A percentile compares a stretch with the other conserved stretches of the same genome.
phyloP scores from a whole-genome alignment of 768 basidiomycete genomes.

The Lactifluus subvellereus region DNA sequence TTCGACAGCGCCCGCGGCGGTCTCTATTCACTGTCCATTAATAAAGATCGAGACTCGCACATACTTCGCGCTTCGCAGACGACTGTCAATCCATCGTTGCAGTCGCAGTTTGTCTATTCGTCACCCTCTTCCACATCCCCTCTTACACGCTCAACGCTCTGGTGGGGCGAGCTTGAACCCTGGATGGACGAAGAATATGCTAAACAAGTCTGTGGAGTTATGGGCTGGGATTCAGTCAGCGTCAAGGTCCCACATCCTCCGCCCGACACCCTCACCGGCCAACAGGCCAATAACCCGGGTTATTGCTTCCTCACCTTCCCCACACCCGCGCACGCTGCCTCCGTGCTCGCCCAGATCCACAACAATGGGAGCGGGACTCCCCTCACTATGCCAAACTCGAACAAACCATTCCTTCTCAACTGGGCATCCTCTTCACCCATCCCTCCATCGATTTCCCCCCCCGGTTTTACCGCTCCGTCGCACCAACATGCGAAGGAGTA shows the following conservation, averaged over 20 bases:
- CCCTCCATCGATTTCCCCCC: conserved; percentile 29
- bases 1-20: conserved; percentile 16
- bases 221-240: conserved; percentile 78
- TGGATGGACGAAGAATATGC: conserved; percentile 99
- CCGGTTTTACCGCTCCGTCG: conserved; percentile 39
- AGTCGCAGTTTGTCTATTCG: conserved; percentile 27
- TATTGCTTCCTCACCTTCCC: conserved; percentile 88
- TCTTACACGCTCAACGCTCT: conserved; percentile 56
- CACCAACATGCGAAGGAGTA: conserved; percentile 75
- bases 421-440: conserved; percentile 54
- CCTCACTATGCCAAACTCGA: conserved; percentile 81
- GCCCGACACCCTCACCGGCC: conserved; percentile 50
- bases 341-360: conserved; percentile 65
- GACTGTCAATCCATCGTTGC: conserved; percentile 24
- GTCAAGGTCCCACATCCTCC: conserved; percentile 66
- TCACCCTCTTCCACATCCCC: conserved; percentile 29
- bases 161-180: conserved; percentile 85
- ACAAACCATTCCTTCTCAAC: conserved; percentile 72
- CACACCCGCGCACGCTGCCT: conserved; percentile 58
- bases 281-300: conserved; percentile 76
- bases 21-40: conserved; percentile 27
- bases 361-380: conserved; percentile 37
- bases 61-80: conserved; percentile 18
- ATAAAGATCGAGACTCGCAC: conserved; percentile 32
- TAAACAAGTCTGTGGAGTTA: conserved; percentile 76